Percentiles rank a stretch among this genome's conserved stretches.
These are phyloP conservation scores for Erysiphe pisi DNA, from an alignment of 2,329 filamentous ascomycete species.

Conservation along the genomic window DNA sequence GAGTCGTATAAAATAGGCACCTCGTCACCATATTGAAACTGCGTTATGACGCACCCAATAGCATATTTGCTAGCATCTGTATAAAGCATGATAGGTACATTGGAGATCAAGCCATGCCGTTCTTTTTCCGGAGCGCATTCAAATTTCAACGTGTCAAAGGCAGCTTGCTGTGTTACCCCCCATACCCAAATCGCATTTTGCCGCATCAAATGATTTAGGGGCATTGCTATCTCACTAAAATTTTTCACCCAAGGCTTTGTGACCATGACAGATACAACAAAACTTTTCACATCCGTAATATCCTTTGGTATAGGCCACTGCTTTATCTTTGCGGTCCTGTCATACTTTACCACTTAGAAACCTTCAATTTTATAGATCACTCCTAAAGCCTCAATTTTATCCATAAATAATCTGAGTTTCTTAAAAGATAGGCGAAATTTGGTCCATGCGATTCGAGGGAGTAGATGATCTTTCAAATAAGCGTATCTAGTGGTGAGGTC, in stretches of 20 bases:
- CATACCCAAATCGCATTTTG: constrained; percentile 10
- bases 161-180: neutral
- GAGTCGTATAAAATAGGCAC: constrained; percentile 27
- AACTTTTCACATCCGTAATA: constrained; percentile 21
- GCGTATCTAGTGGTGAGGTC: neutral
- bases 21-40: neutral
- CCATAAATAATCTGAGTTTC: constrained; percentile 26
- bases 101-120: constrained; percentile 9
- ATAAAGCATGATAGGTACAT: constrained; percentile 23
- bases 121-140: constrained; percentile 17
- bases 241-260: constrained; percentile 23
- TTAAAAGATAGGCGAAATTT: constrained; percentile 2
- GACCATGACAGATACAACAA: constrained; percentile 23
- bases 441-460: constrained; percentile 4
- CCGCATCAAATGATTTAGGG: constrained; percentile 13
- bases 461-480: constrained; percentile 18
- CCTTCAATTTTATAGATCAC: constrained; percentile 8
- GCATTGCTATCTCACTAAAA: constrained; percentile 26
- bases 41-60: too few species aligned
- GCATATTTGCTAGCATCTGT: constrained; percentile 23
- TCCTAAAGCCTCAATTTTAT: constrained; percentile 9
- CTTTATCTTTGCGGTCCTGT: constrained; percentile 22
- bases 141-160: constrained; percentile 8
- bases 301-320: constrained; percentile 24
- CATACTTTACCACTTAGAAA: constrained; percentile 12